phyloP scores from a whole-genome alignment of 495 filamentous ascomycete species.

The Ascodesmis nigricans region DNA sequence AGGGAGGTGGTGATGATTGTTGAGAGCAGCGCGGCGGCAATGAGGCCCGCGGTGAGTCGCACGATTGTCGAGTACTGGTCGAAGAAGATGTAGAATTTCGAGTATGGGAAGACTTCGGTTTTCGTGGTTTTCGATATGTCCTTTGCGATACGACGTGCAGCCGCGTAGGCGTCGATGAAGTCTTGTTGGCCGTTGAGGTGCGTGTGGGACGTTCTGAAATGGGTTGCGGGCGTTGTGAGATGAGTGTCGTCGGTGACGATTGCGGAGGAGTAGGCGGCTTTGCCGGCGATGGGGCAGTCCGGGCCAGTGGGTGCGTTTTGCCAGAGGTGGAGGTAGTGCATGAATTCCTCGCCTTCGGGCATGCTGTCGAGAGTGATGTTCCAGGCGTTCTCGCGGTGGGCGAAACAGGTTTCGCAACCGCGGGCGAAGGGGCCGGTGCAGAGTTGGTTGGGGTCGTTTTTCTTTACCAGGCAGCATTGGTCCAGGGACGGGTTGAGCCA shows the following conservation, averaged over 20 bases:
- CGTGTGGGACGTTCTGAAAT: slow-evolving; percentile 78
- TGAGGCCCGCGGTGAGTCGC: slow-evolving; percentile 47
- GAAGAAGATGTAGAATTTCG: slow-evolving; percentile 95
- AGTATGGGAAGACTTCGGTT: slow-evolving; percentile 78
- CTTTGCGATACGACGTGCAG: slow-evolving; percentile 71
- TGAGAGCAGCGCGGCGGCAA: slow-evolving; percentile 61
- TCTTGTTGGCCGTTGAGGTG: slow-evolving; percentile 73
- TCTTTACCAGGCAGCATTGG: slow-evolving; percentile 43
- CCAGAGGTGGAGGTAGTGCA: slow-evolving; percentile 66
- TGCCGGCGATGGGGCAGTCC: slow-evolving; percentile 67
- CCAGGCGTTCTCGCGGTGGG: slow-evolving; percentile 51
- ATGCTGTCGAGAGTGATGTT: slow-evolving; percentile 73
- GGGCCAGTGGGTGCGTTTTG: slow-evolving; percentile 55
- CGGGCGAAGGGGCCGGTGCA: slow-evolving; percentile 30
- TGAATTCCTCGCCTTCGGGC: slow-evolving; percentile 79
- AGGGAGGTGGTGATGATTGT: slow-evolving; percentile 56
- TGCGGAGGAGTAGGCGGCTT: slow-evolving; percentile 67
- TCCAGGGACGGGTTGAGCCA: slow-evolving; percentile 80
- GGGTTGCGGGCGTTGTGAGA: slow-evolving; percentile 49
- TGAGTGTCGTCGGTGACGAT: slow-evolving; percentile 50
- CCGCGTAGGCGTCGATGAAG: slow-evolving; percentile 74
- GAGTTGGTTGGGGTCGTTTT: slow-evolving; percentile 12
- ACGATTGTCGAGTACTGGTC: slow-evolving; percentile 86
- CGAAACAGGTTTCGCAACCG: slow-evolving; percentile 47
- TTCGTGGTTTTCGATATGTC: slow-evolving; percentile 43